Base-by-base conservation (phyloP, 352 stramenopile species). In the Albugo candida region DNA sequence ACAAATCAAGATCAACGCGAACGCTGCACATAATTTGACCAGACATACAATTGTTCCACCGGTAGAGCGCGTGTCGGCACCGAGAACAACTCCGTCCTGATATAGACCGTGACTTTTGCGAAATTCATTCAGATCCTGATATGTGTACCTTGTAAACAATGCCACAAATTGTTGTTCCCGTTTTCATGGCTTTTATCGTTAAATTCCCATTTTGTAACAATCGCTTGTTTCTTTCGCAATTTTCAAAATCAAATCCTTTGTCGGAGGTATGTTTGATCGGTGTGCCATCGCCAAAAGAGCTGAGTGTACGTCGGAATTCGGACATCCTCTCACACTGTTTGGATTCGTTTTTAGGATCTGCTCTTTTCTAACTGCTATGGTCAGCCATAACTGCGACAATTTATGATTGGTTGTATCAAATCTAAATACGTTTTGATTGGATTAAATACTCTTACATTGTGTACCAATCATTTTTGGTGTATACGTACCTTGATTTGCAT, bases 31-130 rank as follows among this genome's bases (percentile, higher is more conserved):
- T 31, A 8, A 18, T 19, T 36, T 4, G 13, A 36, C 16, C 24
- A 13, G 18, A 18, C 50, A 36, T 42, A 67, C 73, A 42, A 95
- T 93, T 27, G 70, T 91, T 38, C 89, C 93, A 19, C 80, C 86
- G 1, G 95, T 99, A 16, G 95, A 95, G 54, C 95, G 89, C 53
- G 94, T 99, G 63, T 99, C 95, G 5, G 95, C 95, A 19, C 93
- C 95, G 5, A 99, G 70, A 20, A 98, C 92, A 0, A 98, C 84
- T 17, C 94, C 94, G 46, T 95, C 91, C 65, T 83, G 20, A n/a
- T 3, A 31, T 31, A 31, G 24, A 3, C 3, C 8, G 24, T 10
- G 24, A 31, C 3, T 24, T 24, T 8, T 24, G 3, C 8, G 3
- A 8, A 43, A 8, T 2, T 20, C 3, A 24, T 10, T 8, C 38